Conservation (phyloP, 305 asterid genomes). For the Solanum aculeatissimum region DNA sequence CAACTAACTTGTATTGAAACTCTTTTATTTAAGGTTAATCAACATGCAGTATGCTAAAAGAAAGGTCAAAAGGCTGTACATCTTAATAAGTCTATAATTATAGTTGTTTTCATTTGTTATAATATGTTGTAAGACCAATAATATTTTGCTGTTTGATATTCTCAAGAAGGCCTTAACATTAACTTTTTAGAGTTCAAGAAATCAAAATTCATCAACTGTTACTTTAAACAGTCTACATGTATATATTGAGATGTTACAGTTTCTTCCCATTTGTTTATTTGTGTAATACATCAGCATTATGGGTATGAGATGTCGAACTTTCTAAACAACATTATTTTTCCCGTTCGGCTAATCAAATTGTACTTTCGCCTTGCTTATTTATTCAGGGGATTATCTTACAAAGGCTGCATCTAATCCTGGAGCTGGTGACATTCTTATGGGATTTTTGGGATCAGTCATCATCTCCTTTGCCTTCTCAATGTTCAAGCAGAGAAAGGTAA, state of each 20-base stretch:
- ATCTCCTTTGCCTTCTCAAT: constrained; percentile 95
- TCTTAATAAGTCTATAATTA: not conserved
- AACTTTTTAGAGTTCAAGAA: not conserved
- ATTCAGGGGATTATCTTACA: constrained; percentile 75
- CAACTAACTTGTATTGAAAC: not conserved
- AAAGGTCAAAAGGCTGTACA: not conserved
- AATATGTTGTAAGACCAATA: not conserved
- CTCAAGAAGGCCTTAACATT: not conserved
- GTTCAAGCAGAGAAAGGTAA: constrained; percentile 97
- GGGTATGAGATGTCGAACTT: not conserved
- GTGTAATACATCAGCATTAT: not conserved
- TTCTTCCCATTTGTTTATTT: not conserved
- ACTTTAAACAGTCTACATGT: not conserved
- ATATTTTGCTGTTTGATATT: not conserved
- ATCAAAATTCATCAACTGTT: not conserved
- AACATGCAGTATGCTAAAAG: not conserved
- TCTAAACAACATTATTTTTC: not conserved
- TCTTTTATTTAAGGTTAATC: not conserved
- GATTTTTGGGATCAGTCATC: constrained; percentile 91
- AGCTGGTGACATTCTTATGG: constrained; percentile 94
- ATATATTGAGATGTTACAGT: not conserved
- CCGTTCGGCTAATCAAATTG: not conserved
- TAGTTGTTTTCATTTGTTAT: not conserved
- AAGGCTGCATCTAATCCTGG: constrained; percentile 85
- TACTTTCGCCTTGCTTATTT: not conserved